Evolutionary conservation across 2,329 filamentous ascomycete species (phyloP), one percentile per base, ranked within the genome.

Genomic region (Beauveria caledonica): DNA sequence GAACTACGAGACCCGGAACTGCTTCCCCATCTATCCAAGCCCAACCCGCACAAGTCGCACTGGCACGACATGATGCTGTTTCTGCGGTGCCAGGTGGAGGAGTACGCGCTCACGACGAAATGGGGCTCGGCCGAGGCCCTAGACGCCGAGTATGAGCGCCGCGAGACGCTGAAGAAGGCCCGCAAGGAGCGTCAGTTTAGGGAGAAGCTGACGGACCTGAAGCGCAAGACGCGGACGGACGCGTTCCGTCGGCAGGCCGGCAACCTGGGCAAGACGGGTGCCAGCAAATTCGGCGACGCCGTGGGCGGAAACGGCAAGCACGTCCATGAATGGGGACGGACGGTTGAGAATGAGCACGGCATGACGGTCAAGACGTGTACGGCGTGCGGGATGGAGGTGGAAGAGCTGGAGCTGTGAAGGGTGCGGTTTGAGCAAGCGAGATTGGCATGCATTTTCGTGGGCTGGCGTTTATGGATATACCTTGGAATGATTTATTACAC

Each of bases 21-120:
- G 1, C 80, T 99, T 0, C 93, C 93, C 0, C 92, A 95, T 71
- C 80, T 99, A 9, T 88, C 89, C 58, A 87, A 87, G 39, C 93
- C 94, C 1, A 99, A 99, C 68, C 94, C 94, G 0, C 94, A 97
- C 75, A 97, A 97, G 72, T 86, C 89, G 0, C 92, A 92, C 62
- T 99, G 92, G 90, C 92, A 97, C 73, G 91, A 96, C 77, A 99
- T 99, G 94, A 96, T 96, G 87, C 82, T 99, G 2, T 99, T 94
- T 71, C 79, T 99, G 23, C 88, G 94, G 1, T 95, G 86, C 63
- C 94, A 99, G 70, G 90, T 99, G 2, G 94, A 99, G 70, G 91
- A 92, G 60, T 97, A 97, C 70, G 94, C 93, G 0, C 87, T 97
- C 67, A 85, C 81, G 1, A 86, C 85, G 65, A 97, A 97, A 76